Percentiles rank a stretch among this genome's conserved stretches.
Conservation (phyloP, 2,329 filamentous ascomycete species). For the Xylariales sp. region DNA sequence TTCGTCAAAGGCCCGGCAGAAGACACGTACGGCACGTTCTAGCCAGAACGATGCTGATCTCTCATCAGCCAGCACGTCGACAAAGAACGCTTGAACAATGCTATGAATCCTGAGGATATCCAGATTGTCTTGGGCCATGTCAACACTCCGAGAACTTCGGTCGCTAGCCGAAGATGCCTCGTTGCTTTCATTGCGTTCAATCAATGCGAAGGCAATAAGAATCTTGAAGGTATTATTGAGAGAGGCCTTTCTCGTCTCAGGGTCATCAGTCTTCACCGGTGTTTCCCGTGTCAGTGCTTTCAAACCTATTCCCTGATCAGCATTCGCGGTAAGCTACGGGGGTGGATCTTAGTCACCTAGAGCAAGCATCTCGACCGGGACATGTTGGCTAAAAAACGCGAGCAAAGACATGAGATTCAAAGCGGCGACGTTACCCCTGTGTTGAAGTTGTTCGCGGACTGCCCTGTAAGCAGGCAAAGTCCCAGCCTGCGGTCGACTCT, state of each 20-base stretch:
- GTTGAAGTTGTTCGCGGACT: constrained; percentile 45
- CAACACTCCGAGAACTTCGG: constrained; percentile 33
- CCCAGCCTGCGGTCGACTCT: constrained; percentile 49
- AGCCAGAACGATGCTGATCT: constrained; percentile 43
- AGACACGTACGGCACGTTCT: constrained; percentile 41
- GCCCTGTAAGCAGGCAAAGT: constrained; percentile 42
- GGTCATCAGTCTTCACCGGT: constrained; percentile 40
- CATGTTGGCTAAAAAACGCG: constrained; percentile 59
- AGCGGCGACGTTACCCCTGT: constrained; percentile 45
- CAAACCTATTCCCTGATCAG: constrained; percentile 31
- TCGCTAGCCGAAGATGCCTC: constrained; percentile 36
- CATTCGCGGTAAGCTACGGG: background rate
- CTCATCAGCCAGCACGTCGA: constrained; percentile 39
- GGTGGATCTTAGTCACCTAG: constrained; percentile 38
- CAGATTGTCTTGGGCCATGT: constrained; percentile 38
- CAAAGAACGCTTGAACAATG: constrained; percentile 49
- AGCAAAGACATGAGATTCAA: constrained; percentile 61
- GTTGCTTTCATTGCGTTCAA: constrained; percentile 45
- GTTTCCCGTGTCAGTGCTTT: constrained; percentile 40
- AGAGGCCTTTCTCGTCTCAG: constrained; percentile 28
- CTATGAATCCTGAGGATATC: constrained; percentile 47
- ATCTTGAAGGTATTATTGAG: constrained; percentile 45
- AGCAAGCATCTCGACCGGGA: constrained; percentile 61
- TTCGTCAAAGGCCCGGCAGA: constrained; percentile 43
- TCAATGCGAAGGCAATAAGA: constrained; percentile 47